Conservation (phyloP, 768 basidiomycete genomes). For the Trametes villosa region DNA sequence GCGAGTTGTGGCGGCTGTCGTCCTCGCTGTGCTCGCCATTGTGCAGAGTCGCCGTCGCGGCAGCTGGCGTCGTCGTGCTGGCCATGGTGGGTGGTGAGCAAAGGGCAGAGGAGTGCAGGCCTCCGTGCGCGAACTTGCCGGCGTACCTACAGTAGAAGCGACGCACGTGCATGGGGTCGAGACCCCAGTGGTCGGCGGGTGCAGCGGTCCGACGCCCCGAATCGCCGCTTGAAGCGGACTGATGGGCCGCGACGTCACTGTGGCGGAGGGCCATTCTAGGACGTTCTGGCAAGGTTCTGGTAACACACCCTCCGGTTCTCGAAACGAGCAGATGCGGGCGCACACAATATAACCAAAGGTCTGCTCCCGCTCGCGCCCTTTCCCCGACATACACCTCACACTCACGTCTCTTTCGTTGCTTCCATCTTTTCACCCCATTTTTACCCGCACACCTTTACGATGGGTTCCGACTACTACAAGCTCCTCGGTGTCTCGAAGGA, state of each 20-base stretch:
- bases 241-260: conserved; percentile 16
- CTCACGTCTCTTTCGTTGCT: conserved; percentile 7
- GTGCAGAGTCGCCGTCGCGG: not conserved
- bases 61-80: conserved; percentile 3
- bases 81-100: conserved; percentile 20
- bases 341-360: conserved; percentile 12
- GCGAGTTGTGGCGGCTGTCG: conserved; percentile 30
- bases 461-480: conserved; percentile 92
- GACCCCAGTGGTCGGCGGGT: not conserved
- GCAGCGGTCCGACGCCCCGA: not conserved
- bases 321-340: conserved; percentile 1
- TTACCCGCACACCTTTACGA: conserved; percentile 41
- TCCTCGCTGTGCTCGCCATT: conserved; percentile 15
- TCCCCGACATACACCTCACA: conserved; percentile 22
- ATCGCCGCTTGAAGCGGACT: conserved; percentile 14
- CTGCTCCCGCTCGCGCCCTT: not conserved
- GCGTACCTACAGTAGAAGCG: conserved; percentile 13
- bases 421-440: conserved; percentile 4
- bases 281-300: conserved; percentile 34
- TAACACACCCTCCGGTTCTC: not conserved
- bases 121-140: conserved; percentile 10
- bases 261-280: conserved; percentile 37
- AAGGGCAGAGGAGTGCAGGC: conserved; percentile 5
- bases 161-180: conserved; percentile 15
- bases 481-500: conserved; percentile 71